Conservation (phyloP, 2,329 filamentous ascomycete species). For the Penicillium brasilianum region DNA sequence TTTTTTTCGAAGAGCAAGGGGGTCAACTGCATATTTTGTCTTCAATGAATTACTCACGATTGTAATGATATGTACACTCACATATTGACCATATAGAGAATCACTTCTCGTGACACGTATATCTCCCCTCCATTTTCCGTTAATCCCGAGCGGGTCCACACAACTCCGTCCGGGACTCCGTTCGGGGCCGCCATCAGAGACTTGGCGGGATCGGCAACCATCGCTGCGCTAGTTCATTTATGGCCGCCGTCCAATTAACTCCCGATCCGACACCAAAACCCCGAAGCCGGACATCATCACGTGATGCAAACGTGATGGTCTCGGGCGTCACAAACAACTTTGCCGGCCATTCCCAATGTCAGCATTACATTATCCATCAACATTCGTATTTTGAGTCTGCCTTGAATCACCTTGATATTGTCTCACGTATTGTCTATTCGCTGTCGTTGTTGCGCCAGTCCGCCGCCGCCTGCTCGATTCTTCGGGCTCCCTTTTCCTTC, state of each 20-base stretch:
- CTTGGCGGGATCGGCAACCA: constrained; percentile 3
- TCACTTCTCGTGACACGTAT: neutral
- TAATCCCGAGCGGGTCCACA: neutral
- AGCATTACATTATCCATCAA: neutral
- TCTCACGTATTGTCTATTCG: neutral
- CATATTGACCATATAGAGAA: neutral
- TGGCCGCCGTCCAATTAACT: constrained; percentile 19
- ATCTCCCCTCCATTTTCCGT: neutral
- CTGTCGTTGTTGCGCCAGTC: constrained; percentile 24
- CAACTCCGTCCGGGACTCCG: neutral
- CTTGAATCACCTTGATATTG: constrained; percentile 13
- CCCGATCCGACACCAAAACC: constrained; percentile 20
- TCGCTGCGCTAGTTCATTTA: neutral
- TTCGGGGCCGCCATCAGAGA: constrained; percentile 3
- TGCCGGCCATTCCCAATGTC: constrained; percentile 12
- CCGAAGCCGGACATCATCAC: constrained; percentile 29
- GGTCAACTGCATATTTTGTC: neutral
- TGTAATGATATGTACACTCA: neutral
- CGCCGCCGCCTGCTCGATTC: constrained; percentile 28
- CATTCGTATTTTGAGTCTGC: neutral
- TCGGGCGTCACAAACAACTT: constrained; percentile 25
- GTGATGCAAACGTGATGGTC: constrained; percentile 27
- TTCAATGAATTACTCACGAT: neutral
- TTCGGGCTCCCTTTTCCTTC: constrained; percentile 30
- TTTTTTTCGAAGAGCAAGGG: neutral